Conservation (phyloP, 192 early-diverging fungal genomes). For the Kappamyces sp. region DNA sequence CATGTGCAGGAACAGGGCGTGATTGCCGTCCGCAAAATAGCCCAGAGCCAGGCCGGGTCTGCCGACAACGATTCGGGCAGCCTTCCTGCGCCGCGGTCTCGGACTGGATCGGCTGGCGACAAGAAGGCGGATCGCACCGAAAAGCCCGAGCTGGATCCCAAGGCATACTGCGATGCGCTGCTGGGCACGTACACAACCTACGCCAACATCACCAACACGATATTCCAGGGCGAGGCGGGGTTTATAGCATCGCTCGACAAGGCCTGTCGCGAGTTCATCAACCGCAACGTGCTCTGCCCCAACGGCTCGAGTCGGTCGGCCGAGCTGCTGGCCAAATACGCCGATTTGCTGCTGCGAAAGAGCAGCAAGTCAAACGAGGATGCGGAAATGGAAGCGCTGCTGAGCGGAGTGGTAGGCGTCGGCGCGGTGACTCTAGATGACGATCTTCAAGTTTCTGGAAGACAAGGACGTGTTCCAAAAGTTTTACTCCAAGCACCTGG, state of each 20-base stretch:
- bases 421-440: constrained; percentile 57
- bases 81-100: neutral
- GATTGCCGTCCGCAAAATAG: constrained; percentile 72
- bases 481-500: constrained; percentile 89
- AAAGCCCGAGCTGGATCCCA: constrained; percentile 54
- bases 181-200: constrained; percentile 85
- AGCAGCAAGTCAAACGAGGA: constrained; percentile 72
- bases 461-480: constrained; percentile 99
- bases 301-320: constrained; percentile 66
- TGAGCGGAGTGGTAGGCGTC: constrained; percentile 65
- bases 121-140: constrained; percentile 34
- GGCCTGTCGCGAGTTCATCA: constrained; percentile 91
- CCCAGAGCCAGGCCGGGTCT: constrained; percentile 36
- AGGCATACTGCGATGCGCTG: constrained; percentile 80
- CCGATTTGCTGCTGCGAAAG: constrained; percentile 84
- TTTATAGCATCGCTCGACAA: constrained; percentile 89
- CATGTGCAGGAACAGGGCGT: constrained; percentile 77
- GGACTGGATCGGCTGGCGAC: neutral
- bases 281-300: constrained; percentile 82
- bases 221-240: constrained; percentile 78
- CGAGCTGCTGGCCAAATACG: constrained; percentile 84
- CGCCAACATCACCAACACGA: constrained; percentile 63
- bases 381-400: constrained; percentile 60
- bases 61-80: constrained; percentile 17
- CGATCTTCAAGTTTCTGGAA: constrained; percentile 91